phyloP scores from a whole-genome alignment of 2,329 filamentous ascomycete species.

The Cryphonectria radicalis region DNA sequence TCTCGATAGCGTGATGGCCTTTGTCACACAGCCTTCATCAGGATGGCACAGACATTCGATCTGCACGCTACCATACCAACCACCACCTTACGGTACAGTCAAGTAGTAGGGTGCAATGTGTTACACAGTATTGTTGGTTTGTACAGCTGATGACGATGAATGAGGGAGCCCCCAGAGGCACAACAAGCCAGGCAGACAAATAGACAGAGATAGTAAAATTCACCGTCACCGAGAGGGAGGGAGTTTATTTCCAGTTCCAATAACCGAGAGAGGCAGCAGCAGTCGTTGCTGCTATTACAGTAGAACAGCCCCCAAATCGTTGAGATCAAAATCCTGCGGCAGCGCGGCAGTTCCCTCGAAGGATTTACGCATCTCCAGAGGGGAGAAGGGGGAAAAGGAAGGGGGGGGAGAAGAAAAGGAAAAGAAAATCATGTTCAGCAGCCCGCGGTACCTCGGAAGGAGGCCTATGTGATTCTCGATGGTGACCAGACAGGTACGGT shows the following conservation, averaged over 20 bases:
- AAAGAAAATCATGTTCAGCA: background rate
- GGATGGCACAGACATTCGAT: background rate
- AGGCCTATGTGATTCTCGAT: background rate
- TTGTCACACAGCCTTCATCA: background rate
- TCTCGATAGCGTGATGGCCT: background rate
- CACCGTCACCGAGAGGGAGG: background rate
- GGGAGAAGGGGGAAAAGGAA: too few relatives aligned
- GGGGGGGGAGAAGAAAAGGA: too few relatives aligned
- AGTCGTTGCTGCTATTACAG: background rate
- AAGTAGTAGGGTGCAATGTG: too few relatives aligned
- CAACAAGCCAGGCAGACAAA: background rate
- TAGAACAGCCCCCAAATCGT: background rate
- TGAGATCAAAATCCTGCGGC: background rate
- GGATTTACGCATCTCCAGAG: background rate
- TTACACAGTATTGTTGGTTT: too few relatives aligned
- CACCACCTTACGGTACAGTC: background rate
- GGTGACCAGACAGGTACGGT: background rate
- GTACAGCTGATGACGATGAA: background rate
- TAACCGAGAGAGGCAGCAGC: background rate
- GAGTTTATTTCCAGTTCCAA: background rate
- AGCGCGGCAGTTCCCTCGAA: background rate
- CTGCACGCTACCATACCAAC: background rate
- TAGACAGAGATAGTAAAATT: background rate
- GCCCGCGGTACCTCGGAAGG: background rate
- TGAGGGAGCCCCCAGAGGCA: background rate